Conservation (phyloP, 2,329 filamentous ascomycete species). For the Cladosporium sp. region DNA sequence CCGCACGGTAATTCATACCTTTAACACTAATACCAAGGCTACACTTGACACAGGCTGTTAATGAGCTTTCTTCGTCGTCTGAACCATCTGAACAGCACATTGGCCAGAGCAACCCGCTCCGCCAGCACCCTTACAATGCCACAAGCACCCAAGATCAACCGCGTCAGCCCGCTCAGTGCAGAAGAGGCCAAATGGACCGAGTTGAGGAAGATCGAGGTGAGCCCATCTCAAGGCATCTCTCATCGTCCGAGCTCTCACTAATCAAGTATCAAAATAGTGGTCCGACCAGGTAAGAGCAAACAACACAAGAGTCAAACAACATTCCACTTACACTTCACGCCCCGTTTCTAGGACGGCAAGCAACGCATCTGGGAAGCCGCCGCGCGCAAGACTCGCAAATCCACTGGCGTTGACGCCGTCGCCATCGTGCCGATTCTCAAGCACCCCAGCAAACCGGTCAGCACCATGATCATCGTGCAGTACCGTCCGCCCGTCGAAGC, state of each 20-base stretch:
- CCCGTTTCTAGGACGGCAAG: conserved; percentile 41
- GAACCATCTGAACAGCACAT: conserved; percentile 1
- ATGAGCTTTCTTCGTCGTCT: conserved; percentile 9
- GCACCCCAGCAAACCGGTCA: conserved; percentile 47
- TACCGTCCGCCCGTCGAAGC: conserved; percentile 61
- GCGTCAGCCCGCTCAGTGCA: conserved; percentile 50
- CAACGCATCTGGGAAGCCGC: conserved; percentile 53
- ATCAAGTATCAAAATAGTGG: conserved; percentile 31
- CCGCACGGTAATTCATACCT: not conserved
- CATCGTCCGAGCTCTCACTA: not conserved
- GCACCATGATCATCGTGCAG: conserved; percentile 59
- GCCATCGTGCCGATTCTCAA: conserved; percentile 57
- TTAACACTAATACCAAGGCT: not conserved
- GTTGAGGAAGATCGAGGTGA: conserved; percentile 53
- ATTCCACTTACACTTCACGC: not conserved
- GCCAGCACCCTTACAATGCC: conserved; percentile 27
- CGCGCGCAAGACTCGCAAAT: conserved; percentile 53
- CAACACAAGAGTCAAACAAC: not conserved
- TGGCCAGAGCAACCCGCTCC: not conserved
- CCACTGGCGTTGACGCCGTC: conserved; percentile 60
- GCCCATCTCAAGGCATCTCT: not conserved
- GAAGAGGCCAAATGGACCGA: conserved; percentile 59
- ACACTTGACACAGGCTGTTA: not conserved
- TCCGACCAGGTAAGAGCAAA: conserved; percentile 35
- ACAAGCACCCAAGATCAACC: conserved; percentile 50